Evolutionary conservation across 768 basidiomycete genomes (phyloP), one percentile per base, ranked within the genome.

Genomic region (Pulveroboletus ravenelii): DNA sequence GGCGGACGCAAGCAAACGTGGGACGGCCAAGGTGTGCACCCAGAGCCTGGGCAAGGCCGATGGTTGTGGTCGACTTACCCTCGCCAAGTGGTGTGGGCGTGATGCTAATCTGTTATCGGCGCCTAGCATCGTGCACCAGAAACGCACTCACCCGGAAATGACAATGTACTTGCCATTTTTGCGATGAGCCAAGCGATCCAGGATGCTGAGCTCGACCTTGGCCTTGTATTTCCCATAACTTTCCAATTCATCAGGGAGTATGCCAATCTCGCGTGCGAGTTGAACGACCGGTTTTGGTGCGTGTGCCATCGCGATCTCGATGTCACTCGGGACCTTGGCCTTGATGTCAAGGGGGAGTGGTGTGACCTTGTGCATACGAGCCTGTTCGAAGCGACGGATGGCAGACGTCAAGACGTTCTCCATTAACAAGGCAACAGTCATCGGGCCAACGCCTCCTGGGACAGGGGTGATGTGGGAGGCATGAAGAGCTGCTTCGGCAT

Each of bases 381-480:
- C 71, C 45, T 81, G 75, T 56, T 87, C 81, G 79, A 88, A 93
- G 45, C 83, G 77, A 45, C 89, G 83, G 67, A 89, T 79, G 20
- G 94, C 93, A 42, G 92, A 87, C 55, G 78, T 74, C 57, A 92
- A 73, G 2, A 94, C 95, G 71, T 98, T 99, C 63, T 84, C 80
- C 94, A 99, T 97, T 55, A 99, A 83, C 75, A 97, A 78, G 18
- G 96, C 96, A 51, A 99, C 96, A 13, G 96, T 99, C 94, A 98
- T 96, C n/a, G 96, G 96, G 12, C 96, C 96, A 46, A 99, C 96
- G 50, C 96, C 96, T 68, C 96, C 96, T 0, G 96, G 96, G 23
- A 99, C 96, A 18, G 96, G 96, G 0, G 96, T 99, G 61, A 99
- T 96, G 70, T 87, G 73, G 2, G 90, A 89, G 2, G 96, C 95